Percentiles rank a stretch among this genome's conserved stretches.
phyloP scores from a whole-genome alignment of 805 yeast genomes.

The Saccharomycopsis capsularis region DNA sequence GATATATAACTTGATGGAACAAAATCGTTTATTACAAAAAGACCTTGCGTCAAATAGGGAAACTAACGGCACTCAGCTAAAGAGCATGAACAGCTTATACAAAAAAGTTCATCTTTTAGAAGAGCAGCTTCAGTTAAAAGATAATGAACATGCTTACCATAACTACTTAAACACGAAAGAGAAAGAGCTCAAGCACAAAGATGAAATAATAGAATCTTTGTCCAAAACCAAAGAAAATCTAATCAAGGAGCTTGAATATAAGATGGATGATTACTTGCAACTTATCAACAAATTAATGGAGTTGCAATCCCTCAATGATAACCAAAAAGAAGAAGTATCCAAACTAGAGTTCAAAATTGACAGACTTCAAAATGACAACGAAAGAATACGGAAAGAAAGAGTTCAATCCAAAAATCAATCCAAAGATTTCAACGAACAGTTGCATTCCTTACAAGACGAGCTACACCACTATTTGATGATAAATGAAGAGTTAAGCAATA shows the following conservation, averaged over 20 bases:
- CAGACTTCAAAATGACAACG: slow-evolving; percentile 2
- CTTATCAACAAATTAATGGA: slow-evolving; percentile 13
- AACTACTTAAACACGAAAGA: slow-evolving; percentile 7
- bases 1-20: background rate
- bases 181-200: slow-evolving; percentile 5
- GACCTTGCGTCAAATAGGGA: slow-evolving; percentile 3
- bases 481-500: background rate
- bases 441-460: background rate
- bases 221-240: slow-evolving; percentile 10
- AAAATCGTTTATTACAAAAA: slow-evolving; percentile 1
- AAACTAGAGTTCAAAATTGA: slow-evolving; percentile 7
- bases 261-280: slow-evolving; percentile 10
- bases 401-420: background rate
- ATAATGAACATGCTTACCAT: slow-evolving; percentile 12
- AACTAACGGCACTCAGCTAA: slow-evolving; percentile 5
- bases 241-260: slow-evolving; percentile 14
- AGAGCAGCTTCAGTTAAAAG: slow-evolving; percentile 10
- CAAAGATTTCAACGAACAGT: background rate
- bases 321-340: slow-evolving; percentile 17
- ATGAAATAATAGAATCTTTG: slow-evolving; percentile 3
- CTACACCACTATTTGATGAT: background rate
- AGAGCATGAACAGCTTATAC: slow-evolving; percentile 13
- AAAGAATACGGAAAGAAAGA: slow-evolving; percentile 6
- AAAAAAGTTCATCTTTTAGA: slow-evolving; percentile 14
- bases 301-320: slow-evolving; percentile 14